Evolutionary conservation across 768 basidiomycete species (phyloP).

Genomic region (Cystofilobasidium bisporidii): DNA sequence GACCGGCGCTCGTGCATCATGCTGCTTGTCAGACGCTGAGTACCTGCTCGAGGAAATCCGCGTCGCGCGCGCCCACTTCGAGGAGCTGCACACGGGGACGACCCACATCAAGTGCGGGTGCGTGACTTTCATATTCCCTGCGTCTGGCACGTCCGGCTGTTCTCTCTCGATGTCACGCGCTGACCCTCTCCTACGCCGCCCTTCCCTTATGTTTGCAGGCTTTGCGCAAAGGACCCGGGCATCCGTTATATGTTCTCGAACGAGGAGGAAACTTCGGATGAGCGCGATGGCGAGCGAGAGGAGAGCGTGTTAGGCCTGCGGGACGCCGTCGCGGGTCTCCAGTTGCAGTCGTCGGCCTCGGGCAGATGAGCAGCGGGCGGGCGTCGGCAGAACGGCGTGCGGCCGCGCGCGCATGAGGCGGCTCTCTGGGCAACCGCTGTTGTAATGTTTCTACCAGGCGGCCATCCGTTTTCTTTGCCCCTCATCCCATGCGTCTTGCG

Average conservation of each 20-base stretch:
- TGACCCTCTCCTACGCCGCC: neutral
- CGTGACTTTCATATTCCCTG: neutral
- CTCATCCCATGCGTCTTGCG: too few relatives aligned
- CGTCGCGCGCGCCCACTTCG: conserved; percentile 20
- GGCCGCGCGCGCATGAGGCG: too few relatives aligned
- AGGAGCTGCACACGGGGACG: conserved; percentile 19
- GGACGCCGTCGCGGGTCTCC: conserved; percentile 1
- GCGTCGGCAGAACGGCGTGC: too few relatives aligned
- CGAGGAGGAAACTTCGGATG: neutral
- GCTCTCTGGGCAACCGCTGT: too few relatives aligned
- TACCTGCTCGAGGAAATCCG: conserved; percentile 20
- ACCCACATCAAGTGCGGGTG: conserved; percentile 22
- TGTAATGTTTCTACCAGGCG: too few relatives aligned
- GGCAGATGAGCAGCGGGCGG: too few relatives aligned
- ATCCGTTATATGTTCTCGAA: conserved; percentile 12
- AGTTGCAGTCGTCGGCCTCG: neutral
- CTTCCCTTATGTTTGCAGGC: neutral
- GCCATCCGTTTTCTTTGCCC: too few relatives aligned
- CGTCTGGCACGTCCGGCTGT: neutral
- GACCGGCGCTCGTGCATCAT: neutral
- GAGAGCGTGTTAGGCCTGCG: neutral
- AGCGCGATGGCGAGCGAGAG: neutral
- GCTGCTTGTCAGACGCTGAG: neutral
- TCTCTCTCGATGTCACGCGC: neutral
- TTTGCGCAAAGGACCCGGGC: conserved; percentile 6